Evolutionary conservation across 106 monocot genomes (phyloP), one percentile per base, ranked within the genome.

Genomic region (Acorus calamus): DNA sequence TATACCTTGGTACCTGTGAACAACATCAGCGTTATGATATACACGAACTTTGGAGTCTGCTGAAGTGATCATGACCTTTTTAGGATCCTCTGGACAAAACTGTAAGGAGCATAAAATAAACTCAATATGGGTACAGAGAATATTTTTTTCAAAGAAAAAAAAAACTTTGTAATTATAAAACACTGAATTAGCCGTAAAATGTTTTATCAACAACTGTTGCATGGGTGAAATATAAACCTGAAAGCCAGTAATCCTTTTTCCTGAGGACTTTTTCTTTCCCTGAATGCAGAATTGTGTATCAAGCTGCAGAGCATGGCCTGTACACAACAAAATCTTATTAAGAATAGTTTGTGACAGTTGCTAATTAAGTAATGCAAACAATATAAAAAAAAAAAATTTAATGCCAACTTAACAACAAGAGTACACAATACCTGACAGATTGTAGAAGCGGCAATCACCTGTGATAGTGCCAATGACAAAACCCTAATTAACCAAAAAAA

Each of bases 1-100:
- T 57, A 3, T 66, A 94, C 94, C 94, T 87, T 69, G 75, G 49
- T 74, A 89, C 69, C 82, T 89, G 55, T 81, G 75, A 47, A 86
- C 67, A 57, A 71, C 71, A 68, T 80, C 74, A 60, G 46, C 55
- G 12, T 78, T 86, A 73, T 89, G 61, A 60, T 58, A 75, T 6
- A 94, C 80, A 11, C 79, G 78, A 69, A 94, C 73, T 67, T 66
- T 86, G 44, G 89, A 80, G 64, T 84, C 86, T 11, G 75, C 67
- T 49, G 89, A 78, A 8, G 81, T 81, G 50, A 94, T 73, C 82
- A 89, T 68, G 66, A 94, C 56, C 63, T 72, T 81, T 56, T 66
- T 14, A 43, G 82, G 68, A 44, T 86, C 84, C 65, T 74, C 65
- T 53, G 79, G 77, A 11, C 54, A 54, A 67, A 78, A 87, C 94